A percentile compares a stretch with the other conserved stretches of the same genome.
Conservation (phyloP, 2,329 filamentous ascomycete genomes). For the Claviceps monticola region DNA sequence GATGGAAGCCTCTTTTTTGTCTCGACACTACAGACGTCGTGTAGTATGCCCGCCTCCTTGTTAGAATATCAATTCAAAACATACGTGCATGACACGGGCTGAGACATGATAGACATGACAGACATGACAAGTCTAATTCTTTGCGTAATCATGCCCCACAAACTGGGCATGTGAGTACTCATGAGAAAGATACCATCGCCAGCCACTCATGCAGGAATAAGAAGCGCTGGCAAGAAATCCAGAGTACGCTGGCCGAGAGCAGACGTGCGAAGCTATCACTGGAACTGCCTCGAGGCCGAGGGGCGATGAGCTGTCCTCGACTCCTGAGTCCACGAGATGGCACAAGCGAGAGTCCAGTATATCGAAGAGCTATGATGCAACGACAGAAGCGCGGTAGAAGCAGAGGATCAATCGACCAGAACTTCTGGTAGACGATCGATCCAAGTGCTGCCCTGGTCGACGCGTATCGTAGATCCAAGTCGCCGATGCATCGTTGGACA, state of each 20-base stretch:
- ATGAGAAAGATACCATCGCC: background rate
- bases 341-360: too few relatives aligned
- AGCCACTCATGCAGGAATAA: background rate
- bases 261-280: too few relatives aligned
- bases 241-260: too few relatives aligned
- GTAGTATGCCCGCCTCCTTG: background rate
- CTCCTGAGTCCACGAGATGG: too few relatives aligned
- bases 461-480: background rate
- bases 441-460: background rate
- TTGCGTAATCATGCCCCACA: background rate
- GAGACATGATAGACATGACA: background rate
- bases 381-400: too few relatives aligned
- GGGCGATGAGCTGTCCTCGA: too few relatives aligned
- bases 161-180: background rate
- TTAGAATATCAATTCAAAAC: background rate
- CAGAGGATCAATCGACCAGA: too few relatives aligned
- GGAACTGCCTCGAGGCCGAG: too few relatives aligned
- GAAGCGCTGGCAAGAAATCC: too few relatives aligned
- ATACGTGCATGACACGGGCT: background rate
- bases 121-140: background rate
- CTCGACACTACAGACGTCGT: background rate
- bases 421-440: background rate
- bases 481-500: background rate
- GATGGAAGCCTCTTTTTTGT: background rate
- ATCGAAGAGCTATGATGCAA: too few relatives aligned